phyloP scores from a whole-genome alignment of 2,329 filamentous ascomycete genomes.

The Bertia moriformis region DNA sequence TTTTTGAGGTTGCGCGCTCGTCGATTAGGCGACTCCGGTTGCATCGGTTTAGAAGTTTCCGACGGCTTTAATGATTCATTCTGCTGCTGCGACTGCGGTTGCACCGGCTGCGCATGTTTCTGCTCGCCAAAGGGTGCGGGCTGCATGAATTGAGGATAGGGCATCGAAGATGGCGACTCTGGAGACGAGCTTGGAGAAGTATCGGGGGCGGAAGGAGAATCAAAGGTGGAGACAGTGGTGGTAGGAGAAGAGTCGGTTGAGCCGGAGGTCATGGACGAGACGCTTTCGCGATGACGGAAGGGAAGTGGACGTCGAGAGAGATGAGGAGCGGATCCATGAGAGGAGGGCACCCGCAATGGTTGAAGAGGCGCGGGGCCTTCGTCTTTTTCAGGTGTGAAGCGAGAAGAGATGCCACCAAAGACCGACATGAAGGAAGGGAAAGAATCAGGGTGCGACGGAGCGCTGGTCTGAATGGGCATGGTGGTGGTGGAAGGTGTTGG shows the following conservation, averaged over 20 bases:
- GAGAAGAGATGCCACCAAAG: slow-evolving; percentile 20
- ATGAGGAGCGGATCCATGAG: too few relatives aligned
- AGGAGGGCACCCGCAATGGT: background rate
- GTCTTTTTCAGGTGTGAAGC: background rate
- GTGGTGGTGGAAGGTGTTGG: too few relatives aligned
- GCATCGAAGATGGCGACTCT: slow-evolving; percentile 34
- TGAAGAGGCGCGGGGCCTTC: background rate
- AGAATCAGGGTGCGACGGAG: slow-evolving; percentile 21
- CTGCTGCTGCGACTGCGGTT: background rate
- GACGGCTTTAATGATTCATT: background rate
- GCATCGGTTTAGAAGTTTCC: background rate
- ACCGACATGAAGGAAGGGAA: slow-evolving; percentile 37
- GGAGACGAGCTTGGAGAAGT: slow-evolving; percentile 56
- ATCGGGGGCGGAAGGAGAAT: slow-evolving; percentile 53
- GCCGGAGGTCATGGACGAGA: slow-evolving; percentile 37
- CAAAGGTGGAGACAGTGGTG: slow-evolving; percentile 57
- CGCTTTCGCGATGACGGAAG: slow-evolving; percentile 29
- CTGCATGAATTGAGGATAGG: background rate
- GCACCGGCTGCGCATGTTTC: too few relatives aligned
- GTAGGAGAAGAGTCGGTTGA: slow-evolving; percentile 62
- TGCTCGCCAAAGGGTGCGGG: too few relatives aligned
- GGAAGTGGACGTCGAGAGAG: background rate
- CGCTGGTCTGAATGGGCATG: slow-evolving; percentile 22
- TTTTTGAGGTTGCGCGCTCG: slow-evolving; percentile 46
- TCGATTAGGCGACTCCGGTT: slow-evolving; percentile 16